Evolutionary conservation across 805 yeast species (phyloP).

Genomic region (Saccharomyces paradoxus): DNA sequence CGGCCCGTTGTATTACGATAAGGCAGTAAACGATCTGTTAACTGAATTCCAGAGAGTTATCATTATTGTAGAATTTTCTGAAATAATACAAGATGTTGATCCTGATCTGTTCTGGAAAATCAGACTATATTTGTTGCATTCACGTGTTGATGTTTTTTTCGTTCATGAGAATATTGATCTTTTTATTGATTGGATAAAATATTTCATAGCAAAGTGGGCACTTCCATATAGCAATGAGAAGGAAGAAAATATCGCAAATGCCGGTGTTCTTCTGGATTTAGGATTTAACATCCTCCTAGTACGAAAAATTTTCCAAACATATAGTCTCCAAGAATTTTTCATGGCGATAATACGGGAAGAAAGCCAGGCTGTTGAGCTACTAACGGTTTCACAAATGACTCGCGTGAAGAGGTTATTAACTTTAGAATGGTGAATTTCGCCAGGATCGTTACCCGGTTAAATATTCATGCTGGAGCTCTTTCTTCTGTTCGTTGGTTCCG

Average conservation of each 20-base stretch:
- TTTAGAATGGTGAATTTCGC: neutral
- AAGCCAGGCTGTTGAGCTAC: neutral
- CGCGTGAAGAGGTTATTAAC: neutral
- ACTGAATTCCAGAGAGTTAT: constrained; percentile 13
- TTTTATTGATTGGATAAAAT: neutral
- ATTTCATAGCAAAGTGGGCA: neutral
- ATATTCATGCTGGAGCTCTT: neutral
- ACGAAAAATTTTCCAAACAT: neutral
- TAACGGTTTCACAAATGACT: neutral
- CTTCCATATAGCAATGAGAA: neutral
- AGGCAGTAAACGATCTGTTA: constrained; percentile 3
- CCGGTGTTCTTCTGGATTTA: neutral
- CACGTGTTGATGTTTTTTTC: constrained; percentile 7
- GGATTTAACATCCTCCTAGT: neutral
- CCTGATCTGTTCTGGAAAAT: constrained; percentile 22
- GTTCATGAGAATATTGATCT: neutral
- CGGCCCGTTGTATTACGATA: constrained; percentile 10
- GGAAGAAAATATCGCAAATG: neutral
- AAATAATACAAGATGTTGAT: constrained; percentile 8
- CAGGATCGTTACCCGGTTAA: neutral
- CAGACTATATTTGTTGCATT: constrained; percentile 7
- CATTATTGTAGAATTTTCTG: constrained; percentile 12
- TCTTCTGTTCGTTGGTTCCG: neutral
- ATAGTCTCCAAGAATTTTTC: neutral
- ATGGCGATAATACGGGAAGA: neutral